phyloP scores from a whole-genome alignment of 2,329 filamentous ascomycete species.

The Pseudonectria buxi region DNA sequence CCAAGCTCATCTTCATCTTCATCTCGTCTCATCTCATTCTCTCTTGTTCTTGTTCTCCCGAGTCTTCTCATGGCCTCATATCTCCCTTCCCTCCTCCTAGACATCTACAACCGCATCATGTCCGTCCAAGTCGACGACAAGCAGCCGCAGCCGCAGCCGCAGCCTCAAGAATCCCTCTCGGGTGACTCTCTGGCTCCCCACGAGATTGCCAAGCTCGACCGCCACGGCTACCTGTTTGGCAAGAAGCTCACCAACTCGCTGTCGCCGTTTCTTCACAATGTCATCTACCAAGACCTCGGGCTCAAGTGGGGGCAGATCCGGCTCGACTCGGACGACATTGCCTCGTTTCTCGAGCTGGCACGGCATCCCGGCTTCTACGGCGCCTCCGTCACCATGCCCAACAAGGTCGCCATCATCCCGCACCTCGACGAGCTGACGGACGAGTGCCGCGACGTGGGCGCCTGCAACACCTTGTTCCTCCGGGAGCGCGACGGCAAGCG shows the following conservation, averaged over 20 bases:
- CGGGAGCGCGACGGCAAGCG: constrained; percentile 42
- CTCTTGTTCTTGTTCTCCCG: no score
- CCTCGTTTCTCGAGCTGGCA: constrained; percentile 43
- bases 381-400: constrained; percentile 74
- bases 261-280: constrained; percentile 47
- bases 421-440: constrained; percentile 67
- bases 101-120: no score
- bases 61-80: no score
- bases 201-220: constrained; percentile 27
- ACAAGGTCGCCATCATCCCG: constrained; percentile 70
- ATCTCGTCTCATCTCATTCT: no score
- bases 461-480: constrained; percentile 73
- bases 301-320: constrained; percentile 46
- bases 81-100: no score
- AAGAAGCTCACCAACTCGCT: constrained; percentile 49
- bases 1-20: no score
- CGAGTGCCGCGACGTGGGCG: constrained; percentile 66
- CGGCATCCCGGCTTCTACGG: constrained; percentile 57
- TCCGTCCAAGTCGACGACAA: not conserved
- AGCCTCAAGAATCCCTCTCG: constrained; percentile 10
- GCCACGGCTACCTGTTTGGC: constrained; percentile 51
- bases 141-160: constrained; percentile 17
- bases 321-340: constrained; percentile 45
- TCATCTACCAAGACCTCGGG: constrained; percentile 45
- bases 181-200: constrained; percentile 17